Percentiles rank a stretch among this genome's conserved stretches.
phyloP scores from a whole-genome alignment of 257 asterid genomes.

The Nicotiana knightiana region DNA sequence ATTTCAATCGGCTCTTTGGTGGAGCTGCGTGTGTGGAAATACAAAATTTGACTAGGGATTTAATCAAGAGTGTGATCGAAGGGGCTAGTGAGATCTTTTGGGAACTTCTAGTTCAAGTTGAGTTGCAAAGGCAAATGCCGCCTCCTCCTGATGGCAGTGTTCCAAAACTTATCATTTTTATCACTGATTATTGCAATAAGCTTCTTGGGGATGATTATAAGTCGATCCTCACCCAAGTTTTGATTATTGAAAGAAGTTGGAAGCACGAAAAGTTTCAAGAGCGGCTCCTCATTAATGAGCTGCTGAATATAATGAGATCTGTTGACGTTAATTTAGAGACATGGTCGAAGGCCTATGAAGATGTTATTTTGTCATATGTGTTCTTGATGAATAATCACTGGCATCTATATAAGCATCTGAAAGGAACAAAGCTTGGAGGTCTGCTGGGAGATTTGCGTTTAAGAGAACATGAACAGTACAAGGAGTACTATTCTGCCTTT shows the following conservation, averaged over 20 bases:
- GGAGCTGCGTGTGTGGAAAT: conserved; percentile 82
- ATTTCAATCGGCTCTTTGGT: conserved; percentile 84
- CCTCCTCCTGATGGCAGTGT: conserved; percentile 81
- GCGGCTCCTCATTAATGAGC: conserved; percentile 50
- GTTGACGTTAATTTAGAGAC: conserved; percentile 67
- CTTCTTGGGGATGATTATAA: conserved; percentile 78
- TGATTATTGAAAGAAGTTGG: conserved; percentile 87
- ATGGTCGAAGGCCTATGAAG: conserved; percentile 73
- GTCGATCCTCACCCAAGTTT: conserved; percentile 70
- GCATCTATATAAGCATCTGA: conserved; percentile 67
- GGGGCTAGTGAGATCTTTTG: conserved; percentile 89
- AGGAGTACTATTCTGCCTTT: conserved; percentile 40
- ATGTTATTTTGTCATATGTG: conserved; percentile 36
- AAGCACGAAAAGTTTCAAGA: conserved; percentile 76
- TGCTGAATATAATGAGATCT: conserved; percentile 53
- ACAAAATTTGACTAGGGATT: conserved; percentile 76
- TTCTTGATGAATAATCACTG: conserved; percentile 89
- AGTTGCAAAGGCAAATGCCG: conserved; percentile 67
- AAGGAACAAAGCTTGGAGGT: conserved; percentile 64
- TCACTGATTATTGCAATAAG: conserved; percentile 79
- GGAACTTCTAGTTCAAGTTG: conserved; percentile 89
- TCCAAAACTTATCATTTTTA: conserved; percentile 73
- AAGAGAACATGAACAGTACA: conserved; percentile 49
- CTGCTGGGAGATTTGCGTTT: conserved; percentile 69
- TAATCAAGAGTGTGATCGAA: conserved; percentile 71